phyloP scores from a whole-genome alignment of 2,329 filamentous ascomycete species.

The Aureobasidium subglaciale region DNA sequence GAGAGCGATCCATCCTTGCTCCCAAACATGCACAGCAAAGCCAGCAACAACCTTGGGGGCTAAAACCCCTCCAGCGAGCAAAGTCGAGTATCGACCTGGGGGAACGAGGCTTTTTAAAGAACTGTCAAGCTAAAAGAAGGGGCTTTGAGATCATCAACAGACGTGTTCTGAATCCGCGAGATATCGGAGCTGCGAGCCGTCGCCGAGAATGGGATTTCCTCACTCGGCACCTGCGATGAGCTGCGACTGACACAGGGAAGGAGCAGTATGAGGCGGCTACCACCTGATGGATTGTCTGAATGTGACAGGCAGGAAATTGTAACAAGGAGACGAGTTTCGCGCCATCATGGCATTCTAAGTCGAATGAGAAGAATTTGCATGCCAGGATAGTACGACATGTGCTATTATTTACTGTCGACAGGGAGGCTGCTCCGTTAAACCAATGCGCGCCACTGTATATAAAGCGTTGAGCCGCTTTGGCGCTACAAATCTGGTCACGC shows the following conservation, averaged over 20 bases:
- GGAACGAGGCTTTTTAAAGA: neutral
- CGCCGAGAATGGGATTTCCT: neutral
- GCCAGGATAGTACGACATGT: neutral
- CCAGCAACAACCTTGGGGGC: neutral
- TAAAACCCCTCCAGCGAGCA: neutral
- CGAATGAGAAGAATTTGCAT: neutral
- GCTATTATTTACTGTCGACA: neutral
- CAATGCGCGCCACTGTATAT: neutral
- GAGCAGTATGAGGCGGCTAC: neutral
- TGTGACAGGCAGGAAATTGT: neutral
- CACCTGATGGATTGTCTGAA: neutral
- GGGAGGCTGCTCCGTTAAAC: neutral
- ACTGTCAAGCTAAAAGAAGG: neutral
- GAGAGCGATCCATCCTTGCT: neutral
- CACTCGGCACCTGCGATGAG: neutral
- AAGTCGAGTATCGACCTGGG: neutral
- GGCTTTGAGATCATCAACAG: neutral
- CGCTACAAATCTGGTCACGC: neutral
- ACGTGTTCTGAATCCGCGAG: neutral
- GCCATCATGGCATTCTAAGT: conserved; percentile 4
- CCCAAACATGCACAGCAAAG: neutral
- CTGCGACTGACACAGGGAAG: neutral
- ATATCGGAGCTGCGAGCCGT: neutral
- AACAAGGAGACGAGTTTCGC: neutral
- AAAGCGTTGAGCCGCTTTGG: conserved; percentile 9